Percentiles rank a stretch among this genome's conserved stretches.
These are phyloP conservation scores for Hanseniaspora thailandica DNA, from an alignment of 805 yeast genomes.

Conservation along the genomic window DNA sequence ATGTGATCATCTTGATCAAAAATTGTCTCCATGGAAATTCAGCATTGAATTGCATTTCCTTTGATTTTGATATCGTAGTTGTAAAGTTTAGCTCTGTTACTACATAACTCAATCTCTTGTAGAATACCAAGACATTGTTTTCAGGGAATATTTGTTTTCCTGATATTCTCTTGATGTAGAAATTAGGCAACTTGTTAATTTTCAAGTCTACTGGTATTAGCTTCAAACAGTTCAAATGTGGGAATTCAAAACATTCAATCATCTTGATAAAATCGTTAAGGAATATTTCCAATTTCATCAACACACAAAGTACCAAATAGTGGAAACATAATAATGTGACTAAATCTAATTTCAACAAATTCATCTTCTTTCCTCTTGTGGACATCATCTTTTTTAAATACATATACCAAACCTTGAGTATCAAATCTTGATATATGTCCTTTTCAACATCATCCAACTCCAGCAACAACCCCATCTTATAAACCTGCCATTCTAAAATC, in stretches of 20 bases:
- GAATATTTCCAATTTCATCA: constrained; percentile 40
- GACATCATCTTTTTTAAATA: constrained; percentile 10
- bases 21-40: constrained; percentile 13
- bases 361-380: neutral
- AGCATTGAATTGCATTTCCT: neutral
- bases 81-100: neutral
- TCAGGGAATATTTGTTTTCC: constrained; percentile 14
- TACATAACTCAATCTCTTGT: constrained; percentile 5
- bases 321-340: constrained; percentile 29
- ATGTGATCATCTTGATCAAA: neutral
- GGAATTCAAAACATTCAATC: constrained; percentile 15
- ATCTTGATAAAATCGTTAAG: constrained; percentile 34
- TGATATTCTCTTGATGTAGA: constrained; percentile 8
- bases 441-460: neutral
- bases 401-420: neutral
- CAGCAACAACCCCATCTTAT: constrained; percentile 10
- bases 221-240: constrained; percentile 6
- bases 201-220: neutral
- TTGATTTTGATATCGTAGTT: neutral
- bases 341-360: constrained; percentile 14
- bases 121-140: constrained; percentile 5
- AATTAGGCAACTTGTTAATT: constrained; percentile 6
- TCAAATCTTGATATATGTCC: neutral
- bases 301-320: constrained; percentile 38
- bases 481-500: constrained; percentile 38